Evolutionary conservation across 2,329 filamentous ascomycete genomes (phyloP), one percentile per base, ranked within the genome.

Genomic region (Metarhizium humberi): DNA sequence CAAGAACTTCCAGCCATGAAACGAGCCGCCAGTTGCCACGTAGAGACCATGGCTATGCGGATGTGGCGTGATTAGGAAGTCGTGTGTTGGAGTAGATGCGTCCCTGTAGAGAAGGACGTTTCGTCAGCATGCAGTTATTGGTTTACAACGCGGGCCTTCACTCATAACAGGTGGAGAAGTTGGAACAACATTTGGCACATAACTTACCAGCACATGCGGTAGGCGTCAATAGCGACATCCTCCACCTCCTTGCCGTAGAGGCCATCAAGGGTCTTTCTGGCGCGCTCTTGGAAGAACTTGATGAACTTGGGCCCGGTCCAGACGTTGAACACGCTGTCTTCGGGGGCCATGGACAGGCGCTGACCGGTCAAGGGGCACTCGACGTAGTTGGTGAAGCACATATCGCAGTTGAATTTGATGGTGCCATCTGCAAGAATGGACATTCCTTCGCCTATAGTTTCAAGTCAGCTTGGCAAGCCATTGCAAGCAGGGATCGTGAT

Each of bases 1-100:
- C 30, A 86, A 69, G 62, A 86, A 85, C 65, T 86, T 86, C 76
- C 79, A 85, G 34, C 78, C 78, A 63, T 86, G 83, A 59, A 85
- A 84, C 13, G 81, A 85, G 1, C 84, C 83, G 13, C 80, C 82
- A 0, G 78, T 79, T 0, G 82, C 83, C 29, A 87, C 65, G 65
- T 78, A 85, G 14, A 87, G 66, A 56, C 80, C 80, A 43, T 64
- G 61, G 56, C 58, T 81, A 60, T 73, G 67, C 6, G 73, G 66
- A 57, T 81, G 73, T 2, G 80, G 76, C 7, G 76, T 75, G 61
- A 86, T 78, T 53, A 86, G 71, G 61, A 82, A 83, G 63, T 86
- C 81, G 65, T 86, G 81, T 8, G 77, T 80, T 0, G 81, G 80
- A 2, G 81, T 83, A 42, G 82, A 77, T 38, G 78, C 77, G 62